These are phyloP conservation scores for Calonectria multiphialidica DNA, from an alignment of 2,329 filamentous ascomycete species.

Conservation along the genomic window DNA sequence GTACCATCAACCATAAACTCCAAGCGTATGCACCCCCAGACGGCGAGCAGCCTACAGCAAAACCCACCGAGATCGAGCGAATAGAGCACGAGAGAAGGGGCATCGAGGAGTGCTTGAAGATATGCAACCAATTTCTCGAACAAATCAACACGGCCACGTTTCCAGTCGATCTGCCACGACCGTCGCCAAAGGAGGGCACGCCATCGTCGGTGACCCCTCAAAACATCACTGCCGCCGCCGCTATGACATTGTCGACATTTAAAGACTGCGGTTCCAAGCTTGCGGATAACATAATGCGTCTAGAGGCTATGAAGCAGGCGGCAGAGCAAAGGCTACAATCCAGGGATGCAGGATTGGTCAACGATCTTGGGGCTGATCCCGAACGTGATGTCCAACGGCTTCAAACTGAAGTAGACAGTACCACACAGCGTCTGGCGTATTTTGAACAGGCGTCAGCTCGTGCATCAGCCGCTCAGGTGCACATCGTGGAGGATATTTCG, in stretches of 20 bases:
- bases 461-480: slow-evolving; percentile 27
- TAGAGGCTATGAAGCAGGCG: not conserved
- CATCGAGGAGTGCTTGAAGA: not conserved
- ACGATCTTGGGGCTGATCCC: not conserved
- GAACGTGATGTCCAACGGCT: slow-evolving; percentile 5
- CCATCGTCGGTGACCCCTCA: not conserved
- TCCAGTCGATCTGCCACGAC: not conserved
- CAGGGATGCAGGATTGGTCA: not conserved
- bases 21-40: not conserved
- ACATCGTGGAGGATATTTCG: slow-evolving; percentile 34
- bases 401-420: not conserved
- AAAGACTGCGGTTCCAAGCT: not conserved
- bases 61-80: not conserved
- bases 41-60: not conserved
- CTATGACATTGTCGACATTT: not conserved
- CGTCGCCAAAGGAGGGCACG: not conserved
- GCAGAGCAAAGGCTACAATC: not conserved
- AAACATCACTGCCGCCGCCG: not conserved
- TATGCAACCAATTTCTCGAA: not conserved
- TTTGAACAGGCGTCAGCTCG: not conserved
- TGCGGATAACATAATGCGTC: not conserved
- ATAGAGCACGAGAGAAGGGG: not conserved
- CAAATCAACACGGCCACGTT: slow-evolving; percentile 3
- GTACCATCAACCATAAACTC: slow-evolving; percentile 1
- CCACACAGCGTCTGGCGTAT: not conserved